Percentiles rank a stretch among this genome's conserved stretches.
phyloP scores from a whole-genome alignment of 345 rosid species.

The Gossypioides kirkii region DNA sequence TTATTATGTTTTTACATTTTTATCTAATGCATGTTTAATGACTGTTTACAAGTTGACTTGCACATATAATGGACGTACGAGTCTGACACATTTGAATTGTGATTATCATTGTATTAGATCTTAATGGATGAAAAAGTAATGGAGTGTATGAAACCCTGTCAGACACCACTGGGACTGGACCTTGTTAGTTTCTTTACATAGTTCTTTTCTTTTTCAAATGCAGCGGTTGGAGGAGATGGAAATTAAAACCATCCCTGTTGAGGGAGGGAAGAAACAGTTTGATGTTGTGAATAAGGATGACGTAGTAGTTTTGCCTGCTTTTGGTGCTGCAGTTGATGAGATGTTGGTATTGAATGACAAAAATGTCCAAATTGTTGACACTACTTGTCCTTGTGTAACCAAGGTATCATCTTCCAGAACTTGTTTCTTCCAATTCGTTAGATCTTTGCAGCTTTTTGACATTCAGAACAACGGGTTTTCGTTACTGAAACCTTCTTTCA shows the following conservation, averaged over 20 bases:
- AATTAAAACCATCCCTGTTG: slow-evolving; percentile 57
- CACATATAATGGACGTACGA: too few species aligned
- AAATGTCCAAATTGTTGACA: slow-evolving; percentile 84
- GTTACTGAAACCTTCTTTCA: neutral
- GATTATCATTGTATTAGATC: too few species aligned
- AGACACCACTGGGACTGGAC: too few species aligned
- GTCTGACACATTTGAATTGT: too few species aligned
- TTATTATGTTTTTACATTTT: too few species aligned
- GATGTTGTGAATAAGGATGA: slow-evolving; percentile 73
- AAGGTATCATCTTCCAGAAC: slow-evolving; percentile 44
- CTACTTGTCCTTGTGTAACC: slow-evolving; percentile 98
- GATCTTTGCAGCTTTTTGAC: neutral
- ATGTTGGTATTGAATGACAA: slow-evolving; percentile 58
- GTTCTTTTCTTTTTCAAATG: slow-evolving; percentile 1
- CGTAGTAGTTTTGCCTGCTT: slow-evolving; percentile 91
- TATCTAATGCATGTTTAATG: too few species aligned
- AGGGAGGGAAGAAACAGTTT: slow-evolving; percentile 67
- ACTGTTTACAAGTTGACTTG: too few species aligned
- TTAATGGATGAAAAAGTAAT: too few species aligned
- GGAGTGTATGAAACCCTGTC: too few species aligned
- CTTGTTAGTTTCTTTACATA: neutral
- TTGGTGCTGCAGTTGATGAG: slow-evolving; percentile 93
- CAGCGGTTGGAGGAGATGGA: slow-evolving; percentile 91
- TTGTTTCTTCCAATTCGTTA: neutral
- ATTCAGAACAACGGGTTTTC: neutral